Conservation (phyloP, 208 protist species). For the Trypanosoma avium region DNA sequence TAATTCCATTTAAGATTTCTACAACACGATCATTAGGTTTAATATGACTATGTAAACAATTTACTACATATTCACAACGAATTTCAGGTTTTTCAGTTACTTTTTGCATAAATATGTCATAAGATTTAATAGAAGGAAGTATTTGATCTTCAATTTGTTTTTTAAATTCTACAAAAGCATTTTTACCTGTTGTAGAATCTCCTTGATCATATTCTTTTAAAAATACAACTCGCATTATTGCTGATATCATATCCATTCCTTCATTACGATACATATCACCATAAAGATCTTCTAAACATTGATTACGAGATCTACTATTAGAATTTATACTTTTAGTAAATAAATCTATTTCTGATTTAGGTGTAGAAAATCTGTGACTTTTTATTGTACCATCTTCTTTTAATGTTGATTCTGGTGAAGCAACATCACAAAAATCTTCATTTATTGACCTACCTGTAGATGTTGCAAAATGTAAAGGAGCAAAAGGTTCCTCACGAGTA, state of each 20-base stretch:
- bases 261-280: constrained; percentile 39
- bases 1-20: constrained; percentile 16
- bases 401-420: too few relatives aligned
- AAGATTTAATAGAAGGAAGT: constrained; percentile 31
- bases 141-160: constrained; percentile 32
- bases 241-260: constrained; percentile 52
- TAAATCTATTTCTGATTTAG: too few relatives aligned
- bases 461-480: too few relatives aligned
- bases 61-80: constrained; percentile 56
- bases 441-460: too few relatives aligned
- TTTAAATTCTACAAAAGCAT: constrained; percentile 39
- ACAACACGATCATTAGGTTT: constrained; percentile 51
- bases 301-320: constrained; percentile 17
- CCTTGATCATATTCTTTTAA: constrained; percentile 51
- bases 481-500: background rate
- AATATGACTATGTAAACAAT: constrained; percentile 41
- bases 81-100: constrained; percentile 39
- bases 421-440: too few relatives aligned
- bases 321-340: background rate
- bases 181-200: background rate
- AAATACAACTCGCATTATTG: constrained; percentile 57
- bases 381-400: too few relatives aligned
- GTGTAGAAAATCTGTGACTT: too few relatives aligned
- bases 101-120: constrained; percentile 27
- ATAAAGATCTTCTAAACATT: constrained; percentile 45